Conservation (phyloP, 768 basidiomycete species). For the Trametes coccinea region DNA sequence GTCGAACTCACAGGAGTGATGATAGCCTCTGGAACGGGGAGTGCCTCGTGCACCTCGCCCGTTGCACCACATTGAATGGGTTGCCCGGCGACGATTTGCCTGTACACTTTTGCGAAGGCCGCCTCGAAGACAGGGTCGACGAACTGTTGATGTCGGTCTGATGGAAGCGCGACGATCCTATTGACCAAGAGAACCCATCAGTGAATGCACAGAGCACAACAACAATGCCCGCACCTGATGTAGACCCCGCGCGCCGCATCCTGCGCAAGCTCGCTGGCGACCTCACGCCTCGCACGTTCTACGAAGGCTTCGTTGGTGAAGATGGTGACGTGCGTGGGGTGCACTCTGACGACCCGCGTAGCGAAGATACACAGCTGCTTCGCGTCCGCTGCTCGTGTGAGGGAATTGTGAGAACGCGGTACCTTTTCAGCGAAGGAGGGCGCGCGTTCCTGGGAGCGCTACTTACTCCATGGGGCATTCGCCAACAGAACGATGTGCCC, state of each 20-base stretch:
- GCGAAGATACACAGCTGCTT: constrained; percentile 12
- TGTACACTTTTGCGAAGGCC: constrained; percentile 3
- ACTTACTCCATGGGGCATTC: constrained; percentile 9
- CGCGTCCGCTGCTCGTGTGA: not conserved
- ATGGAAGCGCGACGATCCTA: constrained; percentile 1
- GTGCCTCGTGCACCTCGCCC: not conserved
- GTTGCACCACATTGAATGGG: not conserved
- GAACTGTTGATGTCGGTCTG: constrained; percentile 9
- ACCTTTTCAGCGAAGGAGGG: not conserved
- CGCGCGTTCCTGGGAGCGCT: not conserved
- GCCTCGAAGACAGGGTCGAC: constrained; percentile 5
- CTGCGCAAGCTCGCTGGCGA: constrained; percentile 10
- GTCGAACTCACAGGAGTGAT: constrained; percentile 5
- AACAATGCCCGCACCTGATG: not conserved
- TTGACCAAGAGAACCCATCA: not conserved
- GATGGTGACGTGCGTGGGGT: constrained; percentile 4
- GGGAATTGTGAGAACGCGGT: not conserved
- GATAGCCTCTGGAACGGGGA: constrained; percentile 3
- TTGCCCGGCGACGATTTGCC: not conserved
- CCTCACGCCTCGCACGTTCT: constrained; percentile 7
- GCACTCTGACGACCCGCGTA: not conserved
- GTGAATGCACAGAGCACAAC: not conserved
- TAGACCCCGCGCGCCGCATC: not conserved
- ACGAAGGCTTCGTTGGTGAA: not conserved
- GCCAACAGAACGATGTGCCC: constrained; percentile 11